phyloP scores from a whole-genome alignment of 225 moss, liverwort and hornwort genomes.

The Polytrichum commune region DNA sequence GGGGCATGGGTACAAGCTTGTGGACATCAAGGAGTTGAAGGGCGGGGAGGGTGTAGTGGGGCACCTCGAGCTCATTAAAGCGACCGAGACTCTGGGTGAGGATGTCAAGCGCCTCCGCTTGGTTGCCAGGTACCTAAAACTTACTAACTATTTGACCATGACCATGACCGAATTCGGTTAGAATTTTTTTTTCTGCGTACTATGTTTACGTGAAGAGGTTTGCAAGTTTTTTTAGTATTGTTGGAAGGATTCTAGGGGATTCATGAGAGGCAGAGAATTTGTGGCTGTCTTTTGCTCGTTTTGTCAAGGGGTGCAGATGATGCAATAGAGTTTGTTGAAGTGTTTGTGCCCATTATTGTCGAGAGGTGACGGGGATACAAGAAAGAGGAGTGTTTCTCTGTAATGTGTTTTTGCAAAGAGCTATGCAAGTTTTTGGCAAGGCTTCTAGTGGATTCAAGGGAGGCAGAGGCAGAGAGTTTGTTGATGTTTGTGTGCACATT shows the following conservation, averaged over 20 bases:
- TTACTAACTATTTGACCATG: too few relatives aligned
- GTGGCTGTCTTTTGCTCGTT: neutral
- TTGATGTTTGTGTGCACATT: neutral
- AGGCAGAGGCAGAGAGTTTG: too few relatives aligned
- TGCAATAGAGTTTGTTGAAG: too few relatives aligned
- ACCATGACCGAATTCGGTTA: too few relatives aligned
- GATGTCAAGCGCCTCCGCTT: conserved; percentile 33
- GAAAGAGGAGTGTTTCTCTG: neutral
- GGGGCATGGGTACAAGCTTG: conserved; percentile 37
- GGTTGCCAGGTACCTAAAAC: conserved; percentile 19
- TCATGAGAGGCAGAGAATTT: too few relatives aligned
- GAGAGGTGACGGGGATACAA: too few relatives aligned
- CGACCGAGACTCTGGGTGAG: conserved; percentile 17
- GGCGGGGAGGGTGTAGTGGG: conserved; percentile 30
- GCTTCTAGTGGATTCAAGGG: neutral
- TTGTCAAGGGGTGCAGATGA: neutral
- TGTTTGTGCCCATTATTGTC: too few relatives aligned
- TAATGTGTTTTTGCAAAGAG: neutral
- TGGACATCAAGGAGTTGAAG: conserved; percentile 17
- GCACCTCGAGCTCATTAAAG: conserved; percentile 24
- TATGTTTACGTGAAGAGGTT: neutral
- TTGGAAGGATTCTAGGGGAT: neutral
- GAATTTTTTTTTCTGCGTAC: neutral
- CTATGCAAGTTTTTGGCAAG: neutral
- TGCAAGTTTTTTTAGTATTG: neutral